Conservation (phyloP, 2,329 filamentous ascomycete species). For the Clarireedia monteithiana region DNA sequence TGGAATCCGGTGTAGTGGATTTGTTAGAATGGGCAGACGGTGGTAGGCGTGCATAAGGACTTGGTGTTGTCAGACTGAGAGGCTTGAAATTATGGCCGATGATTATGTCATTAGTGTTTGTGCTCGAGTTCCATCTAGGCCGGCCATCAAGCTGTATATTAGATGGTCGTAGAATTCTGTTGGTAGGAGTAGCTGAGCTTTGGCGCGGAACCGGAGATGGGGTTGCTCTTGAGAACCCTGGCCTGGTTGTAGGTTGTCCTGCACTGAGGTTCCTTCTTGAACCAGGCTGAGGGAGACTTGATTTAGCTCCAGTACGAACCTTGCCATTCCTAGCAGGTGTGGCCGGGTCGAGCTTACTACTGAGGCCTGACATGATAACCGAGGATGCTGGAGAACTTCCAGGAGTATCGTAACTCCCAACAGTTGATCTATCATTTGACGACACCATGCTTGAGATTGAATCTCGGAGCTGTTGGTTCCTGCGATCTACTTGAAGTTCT, state of each 20-base stretch:
- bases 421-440: conserved; percentile 37
- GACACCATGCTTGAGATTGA: conserved; percentile 82
- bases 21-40: conserved; percentile 17
- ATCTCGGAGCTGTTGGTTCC: conserved; percentile 73
- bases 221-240: conserved; percentile 34
- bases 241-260: conserved; percentile 31
- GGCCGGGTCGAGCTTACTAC: conserved; percentile 29
- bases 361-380: conserved; percentile 46
- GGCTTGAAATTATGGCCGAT: conserved; percentile 64
- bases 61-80: conserved; percentile 41
- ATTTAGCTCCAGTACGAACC: conserved; percentile 21
- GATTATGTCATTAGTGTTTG: conserved; percentile 55
- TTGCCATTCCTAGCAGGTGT: conserved; percentile 28
- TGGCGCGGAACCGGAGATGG: conserved; percentile 31
- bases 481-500: conserved; percentile 56
- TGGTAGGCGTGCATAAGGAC: conserved; percentile 23
- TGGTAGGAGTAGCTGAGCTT: conserved; percentile 44
- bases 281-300: conserved; percentile 36
- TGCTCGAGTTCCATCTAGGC: conserved; percentile 66
- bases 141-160: conserved; percentile 42
- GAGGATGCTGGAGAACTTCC: conserved; percentile 60
- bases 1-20: conserved; percentile 18
- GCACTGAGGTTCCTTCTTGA: conserved; percentile 37
- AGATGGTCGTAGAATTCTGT: conserved; percentile 38
- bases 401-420: conserved; percentile 41